phyloP scores from a whole-genome alignment of 768 basidiomycete genomes.

The Collybia sordida region DNA sequence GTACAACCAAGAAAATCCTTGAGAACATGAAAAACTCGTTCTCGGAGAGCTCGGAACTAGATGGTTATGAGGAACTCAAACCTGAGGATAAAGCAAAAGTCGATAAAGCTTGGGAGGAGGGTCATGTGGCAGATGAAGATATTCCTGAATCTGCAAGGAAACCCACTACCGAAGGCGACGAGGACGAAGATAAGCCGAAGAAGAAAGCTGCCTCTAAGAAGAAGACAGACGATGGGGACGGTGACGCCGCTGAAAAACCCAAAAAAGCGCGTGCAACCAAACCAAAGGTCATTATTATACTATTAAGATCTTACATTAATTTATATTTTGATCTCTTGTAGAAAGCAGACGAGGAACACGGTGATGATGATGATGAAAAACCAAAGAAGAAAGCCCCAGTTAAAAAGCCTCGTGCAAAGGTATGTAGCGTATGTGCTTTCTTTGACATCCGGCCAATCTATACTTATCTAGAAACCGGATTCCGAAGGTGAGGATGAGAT shows the following conservation, averaged over 20 bases:
- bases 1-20: slow-evolving; percentile 68
- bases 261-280: slow-evolving; percentile 17
- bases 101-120: slow-evolving; percentile 70
- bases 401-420: slow-evolving; percentile 30
- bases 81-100: slow-evolving; percentile 73
- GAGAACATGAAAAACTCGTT: slow-evolving; percentile 67
- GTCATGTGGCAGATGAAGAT: slow-evolving; percentile 80
- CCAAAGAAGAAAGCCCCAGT: slow-evolving; percentile 52
- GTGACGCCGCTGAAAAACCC: slow-evolving; percentile 17
- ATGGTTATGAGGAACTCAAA: slow-evolving; percentile 78
- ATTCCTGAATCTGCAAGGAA: slow-evolving; percentile 75
- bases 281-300: slow-evolving; percentile 7
- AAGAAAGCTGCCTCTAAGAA: slow-evolving; percentile 35
- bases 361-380: slow-evolving; percentile 45
- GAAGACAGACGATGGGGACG: slow-evolving; percentile 12
- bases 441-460: slow-evolving; percentile 2
- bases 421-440: background rate
- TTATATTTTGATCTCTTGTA: background rate
- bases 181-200: slow-evolving; percentile 26
- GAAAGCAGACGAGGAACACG: slow-evolving; percentile 27
- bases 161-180: slow-evolving; percentile 21
- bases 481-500: slow-evolving; percentile 31
- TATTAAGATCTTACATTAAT: background rate
- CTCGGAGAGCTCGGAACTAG: slow-evolving; percentile 63
- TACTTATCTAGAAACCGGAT: slow-evolving; percentile 20